phyloP scores from a whole-genome alignment of 1,139 yeast genomes.

The Suzukiozyma palmioleophila region DNA sequence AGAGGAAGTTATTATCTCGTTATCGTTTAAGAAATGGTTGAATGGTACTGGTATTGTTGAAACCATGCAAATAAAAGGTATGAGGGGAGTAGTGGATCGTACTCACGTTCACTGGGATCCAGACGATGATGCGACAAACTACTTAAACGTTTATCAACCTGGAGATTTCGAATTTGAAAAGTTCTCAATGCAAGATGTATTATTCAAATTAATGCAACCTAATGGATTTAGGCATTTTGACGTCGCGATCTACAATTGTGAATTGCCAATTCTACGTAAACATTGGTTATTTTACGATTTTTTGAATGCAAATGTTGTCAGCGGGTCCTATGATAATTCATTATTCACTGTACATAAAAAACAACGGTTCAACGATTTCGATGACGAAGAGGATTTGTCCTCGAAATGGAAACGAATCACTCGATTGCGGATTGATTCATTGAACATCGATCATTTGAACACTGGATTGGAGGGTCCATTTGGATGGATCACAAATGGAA shows the following conservation, averaged over 20 bases:
- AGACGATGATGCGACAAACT: slow-evolving; percentile 77
- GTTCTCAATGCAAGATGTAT: slow-evolving; percentile 77
- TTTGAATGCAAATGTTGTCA: slow-evolving; percentile 75
- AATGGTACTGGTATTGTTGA: slow-evolving; percentile 85
- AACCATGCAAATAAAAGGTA: slow-evolving; percentile 76
- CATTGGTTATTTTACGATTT: slow-evolving; percentile 92
- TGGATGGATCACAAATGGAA: slow-evolving; percentile 93
- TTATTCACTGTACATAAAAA: slow-evolving; percentile 85
- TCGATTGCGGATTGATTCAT: slow-evolving; percentile 76
- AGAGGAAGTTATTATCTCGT: slow-evolving; percentile 76
- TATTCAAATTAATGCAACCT: slow-evolving; percentile 81
- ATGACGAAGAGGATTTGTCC: slow-evolving; percentile 9
- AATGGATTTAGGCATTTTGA: slow-evolving; percentile 75
- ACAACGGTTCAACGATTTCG: slow-evolving; percentile 50
- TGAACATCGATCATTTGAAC: slow-evolving; percentile 83
- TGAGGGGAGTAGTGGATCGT: slow-evolving; percentile 89
- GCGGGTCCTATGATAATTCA: slow-evolving; percentile 91
- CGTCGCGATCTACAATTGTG: slow-evolving; percentile 83
- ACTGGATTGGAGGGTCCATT: slow-evolving; percentile 90
- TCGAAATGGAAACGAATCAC: slow-evolving; percentile 59
- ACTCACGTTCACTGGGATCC: slow-evolving; percentile 82
- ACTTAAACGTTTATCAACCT: slow-evolving; percentile 66
- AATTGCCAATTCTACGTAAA: slow-evolving; percentile 71
- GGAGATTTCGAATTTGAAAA: slow-evolving; percentile 93
- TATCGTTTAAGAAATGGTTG: slow-evolving; percentile 82